A percentile compares a stretch with the other conserved stretches of the same genome.
Evolutionary conservation across 2,329 filamentous ascomycete genomes (phyloP).

Genomic region (Diaporthe aspalathi): DNA sequence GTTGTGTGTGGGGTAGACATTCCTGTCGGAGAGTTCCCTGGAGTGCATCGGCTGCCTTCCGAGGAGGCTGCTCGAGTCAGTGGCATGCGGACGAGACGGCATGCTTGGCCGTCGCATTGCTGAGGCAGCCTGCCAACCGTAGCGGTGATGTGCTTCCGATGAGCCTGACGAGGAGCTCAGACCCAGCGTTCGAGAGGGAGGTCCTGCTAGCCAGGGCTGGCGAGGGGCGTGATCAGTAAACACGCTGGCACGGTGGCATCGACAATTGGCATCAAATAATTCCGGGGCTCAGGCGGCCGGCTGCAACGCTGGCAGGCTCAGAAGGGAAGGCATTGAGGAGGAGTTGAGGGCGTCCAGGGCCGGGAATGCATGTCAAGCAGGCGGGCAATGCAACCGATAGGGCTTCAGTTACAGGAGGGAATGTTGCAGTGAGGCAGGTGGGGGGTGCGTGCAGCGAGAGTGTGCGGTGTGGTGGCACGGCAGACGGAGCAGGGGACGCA

Average conservation of each 20-base stretch:
- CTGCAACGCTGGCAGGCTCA: slow-evolving; percentile 28
- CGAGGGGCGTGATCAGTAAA: slow-evolving; percentile 17
- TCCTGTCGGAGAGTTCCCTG: slow-evolving; percentile 18
- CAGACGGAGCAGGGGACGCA: slow-evolving; percentile 13
- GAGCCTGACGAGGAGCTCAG: slow-evolving; percentile 22
- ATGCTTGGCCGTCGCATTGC: slow-evolving; percentile 1
- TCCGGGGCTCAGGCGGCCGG: slow-evolving; percentile 5
- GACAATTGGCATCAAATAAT: slow-evolving; percentile 24
- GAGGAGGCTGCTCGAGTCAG: slow-evolving; percentile 24
- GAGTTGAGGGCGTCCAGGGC: neutral
- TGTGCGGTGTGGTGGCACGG: slow-evolving; percentile 15
- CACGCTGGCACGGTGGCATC: slow-evolving; percentile 23
- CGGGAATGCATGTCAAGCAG: slow-evolving; percentile 18
- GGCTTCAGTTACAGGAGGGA: slow-evolving; percentile 10
- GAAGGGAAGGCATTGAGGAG: slow-evolving; percentile 3
- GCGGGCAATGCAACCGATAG: slow-evolving; percentile 20
- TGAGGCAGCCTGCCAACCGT: slow-evolving; percentile 20
- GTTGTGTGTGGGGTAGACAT: neutral
- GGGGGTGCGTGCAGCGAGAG: slow-evolving; percentile 9
- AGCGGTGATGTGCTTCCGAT: neutral
- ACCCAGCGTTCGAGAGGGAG: slow-evolving; percentile 24
- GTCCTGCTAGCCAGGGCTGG: neutral
- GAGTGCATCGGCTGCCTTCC: slow-evolving; percentile 26
- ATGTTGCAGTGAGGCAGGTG: neutral
- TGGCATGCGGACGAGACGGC: slow-evolving; percentile 1